Conservation (phyloP, 768 basidiomycete genomes). For the Clitopilus hobsonii region DNA sequence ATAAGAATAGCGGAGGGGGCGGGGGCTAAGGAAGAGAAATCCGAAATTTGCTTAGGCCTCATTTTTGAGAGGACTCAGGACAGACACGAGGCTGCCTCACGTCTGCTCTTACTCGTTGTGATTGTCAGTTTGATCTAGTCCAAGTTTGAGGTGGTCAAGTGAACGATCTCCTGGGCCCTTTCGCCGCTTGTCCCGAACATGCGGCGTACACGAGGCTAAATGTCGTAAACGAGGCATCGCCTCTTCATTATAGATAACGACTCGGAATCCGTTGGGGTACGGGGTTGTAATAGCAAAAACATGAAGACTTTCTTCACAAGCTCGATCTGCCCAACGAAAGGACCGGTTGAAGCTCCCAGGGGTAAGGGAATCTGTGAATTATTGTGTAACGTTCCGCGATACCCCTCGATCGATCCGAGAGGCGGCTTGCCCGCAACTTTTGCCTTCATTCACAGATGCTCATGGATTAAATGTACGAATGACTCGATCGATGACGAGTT, state of each 20-base stretch:
- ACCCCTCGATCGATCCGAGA: background rate
- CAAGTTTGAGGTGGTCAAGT: conserved; percentile 4
- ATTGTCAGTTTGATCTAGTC: conserved; percentile 4
- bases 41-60: conserved; percentile 5
- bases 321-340: no score
- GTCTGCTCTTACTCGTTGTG: conserved; percentile 6
- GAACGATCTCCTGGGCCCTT: conserved; percentile 2
- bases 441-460: background rate
- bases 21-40: background rate
- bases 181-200: conserved; percentile 6
- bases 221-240: background rate
- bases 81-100: conserved; percentile 11
- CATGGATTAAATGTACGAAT: background rate
- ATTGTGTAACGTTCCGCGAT: no score
- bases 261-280: conserved; percentile 3
- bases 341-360: no score
- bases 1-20: background rate
- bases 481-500: background rate
- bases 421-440: background rate
- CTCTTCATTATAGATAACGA: background rate
- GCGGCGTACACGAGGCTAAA: conserved; percentile 17
- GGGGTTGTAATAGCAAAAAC: background rate
- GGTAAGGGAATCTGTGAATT: no score
- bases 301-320: no score
- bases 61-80: conserved; percentile 9